Evolutionary conservation across 2,329 filamentous ascomycete species (phyloP).

Genomic region (Berkeleyomyces rouxiae): DNA sequence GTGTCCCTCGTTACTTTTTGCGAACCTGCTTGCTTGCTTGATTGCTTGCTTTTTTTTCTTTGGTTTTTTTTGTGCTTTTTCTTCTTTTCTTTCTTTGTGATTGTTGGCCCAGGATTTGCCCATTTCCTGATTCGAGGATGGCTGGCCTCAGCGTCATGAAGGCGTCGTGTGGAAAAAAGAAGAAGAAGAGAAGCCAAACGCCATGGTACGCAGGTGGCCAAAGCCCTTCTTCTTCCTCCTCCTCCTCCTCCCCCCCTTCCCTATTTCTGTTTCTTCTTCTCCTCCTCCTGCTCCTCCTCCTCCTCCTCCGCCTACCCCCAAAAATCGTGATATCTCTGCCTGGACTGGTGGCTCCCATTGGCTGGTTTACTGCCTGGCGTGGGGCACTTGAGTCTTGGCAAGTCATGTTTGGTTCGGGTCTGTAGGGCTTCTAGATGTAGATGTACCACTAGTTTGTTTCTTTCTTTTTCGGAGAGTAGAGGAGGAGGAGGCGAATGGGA

Average conservation of each 20-base stretch:
- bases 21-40: background rate
- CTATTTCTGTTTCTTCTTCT: background rate
- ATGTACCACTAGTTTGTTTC: background rate
- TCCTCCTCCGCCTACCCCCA: background rate
- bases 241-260: background rate
- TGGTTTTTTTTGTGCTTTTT: background rate
- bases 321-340: too few relatives aligned
- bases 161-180: background rate
- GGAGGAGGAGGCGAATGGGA: too few relatives aligned
- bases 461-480: too few relatives aligned
- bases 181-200: background rate
- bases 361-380: background rate
- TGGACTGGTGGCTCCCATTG: background rate
- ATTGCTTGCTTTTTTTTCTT: background rate
- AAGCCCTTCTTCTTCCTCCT: background rate
- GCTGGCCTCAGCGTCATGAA: background rate
- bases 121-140: background rate
- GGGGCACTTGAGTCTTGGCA: background rate
- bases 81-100: background rate
- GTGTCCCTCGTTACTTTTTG: background rate
- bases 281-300: background rate
- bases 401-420: background rate
- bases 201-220: background rate
- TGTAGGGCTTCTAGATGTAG: background rate
- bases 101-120: too few relatives aligned